Conservation (phyloP, 441 rosid species). For the Erysimum pusillum region DNA sequence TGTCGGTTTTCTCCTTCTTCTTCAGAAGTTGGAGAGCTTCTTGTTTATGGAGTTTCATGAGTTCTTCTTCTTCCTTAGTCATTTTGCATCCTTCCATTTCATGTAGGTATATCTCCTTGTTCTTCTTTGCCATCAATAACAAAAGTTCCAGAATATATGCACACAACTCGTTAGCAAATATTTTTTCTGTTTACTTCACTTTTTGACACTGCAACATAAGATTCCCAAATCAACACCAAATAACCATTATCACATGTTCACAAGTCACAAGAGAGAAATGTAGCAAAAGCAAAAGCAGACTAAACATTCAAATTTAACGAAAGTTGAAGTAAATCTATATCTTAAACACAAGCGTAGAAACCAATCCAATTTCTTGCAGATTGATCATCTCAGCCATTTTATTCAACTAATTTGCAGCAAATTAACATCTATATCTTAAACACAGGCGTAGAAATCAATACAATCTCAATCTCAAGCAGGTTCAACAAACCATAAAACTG, state of each 20-base stretch:
- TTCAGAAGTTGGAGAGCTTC: constrained; percentile 86
- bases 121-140: too few species aligned
- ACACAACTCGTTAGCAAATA: too few species aligned
- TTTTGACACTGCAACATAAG: background rate
- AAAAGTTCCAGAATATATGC: too few species aligned
- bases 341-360: background rate
- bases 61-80: constrained; percentile 80
- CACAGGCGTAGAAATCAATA: background rate
- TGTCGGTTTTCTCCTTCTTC: constrained; percentile 89
- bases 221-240: constrained; percentile 18
- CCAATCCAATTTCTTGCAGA: too few species aligned
- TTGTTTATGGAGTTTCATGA: constrained; percentile 82
- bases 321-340: background rate
- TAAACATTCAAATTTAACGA: too few species aligned
- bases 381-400: background rate
- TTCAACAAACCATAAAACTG: background rate
- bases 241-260: background rate
- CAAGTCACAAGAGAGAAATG: background rate
- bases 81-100: too few species aligned
- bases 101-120: too few species aligned
- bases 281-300: background rate
- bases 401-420: background rate
- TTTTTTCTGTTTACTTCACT: too few species aligned
- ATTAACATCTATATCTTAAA: background rate
- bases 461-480: background rate